Percentiles rank a stretch among this genome's conserved stretches.
phyloP scores from a whole-genome alignment of 1,139 yeast species.

The Protomyces lactucae-debilis region DNA sequence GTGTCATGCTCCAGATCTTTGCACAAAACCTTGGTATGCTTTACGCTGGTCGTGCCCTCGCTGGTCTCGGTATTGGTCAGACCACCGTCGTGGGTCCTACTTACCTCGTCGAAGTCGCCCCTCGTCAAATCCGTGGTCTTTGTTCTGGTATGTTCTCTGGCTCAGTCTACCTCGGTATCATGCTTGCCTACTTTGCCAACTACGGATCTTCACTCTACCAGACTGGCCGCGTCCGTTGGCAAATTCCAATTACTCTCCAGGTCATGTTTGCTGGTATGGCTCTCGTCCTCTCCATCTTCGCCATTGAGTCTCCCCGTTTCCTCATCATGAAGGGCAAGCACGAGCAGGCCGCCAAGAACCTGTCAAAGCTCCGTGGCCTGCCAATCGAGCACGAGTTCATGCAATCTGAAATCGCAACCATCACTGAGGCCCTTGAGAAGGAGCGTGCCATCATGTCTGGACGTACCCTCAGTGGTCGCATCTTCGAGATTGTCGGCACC shows the following conservation, averaged over 20 bases:
- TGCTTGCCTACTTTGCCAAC: conserved; percentile 49
- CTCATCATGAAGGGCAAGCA: conserved; percentile 41
- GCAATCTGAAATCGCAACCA: conserved; percentile 35
- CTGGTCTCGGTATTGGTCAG: conserved; percentile 55
- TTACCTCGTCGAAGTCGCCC: conserved; percentile 53
- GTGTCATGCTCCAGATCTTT: conserved; percentile 51
- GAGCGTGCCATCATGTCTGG: conserved; percentile 30
- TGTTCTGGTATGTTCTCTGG: conserved; percentile 52
- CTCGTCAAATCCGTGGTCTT: conserved; percentile 51
- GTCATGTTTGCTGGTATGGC: conserved; percentile 32
- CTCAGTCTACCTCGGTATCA: conserved; percentile 53
- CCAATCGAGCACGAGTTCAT: conserved; percentile 45
- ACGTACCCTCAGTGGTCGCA: conserved; percentile 27
- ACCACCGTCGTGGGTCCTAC: conserved; percentile 58
- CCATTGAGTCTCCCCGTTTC: conserved; percentile 49
- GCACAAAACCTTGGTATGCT: conserved; percentile 46
- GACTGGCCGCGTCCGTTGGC: conserved; percentile 43
- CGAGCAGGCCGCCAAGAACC: conserved; percentile 42
- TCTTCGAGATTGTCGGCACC: conserved; percentile 28
- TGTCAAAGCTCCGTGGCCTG: conserved; percentile 49
- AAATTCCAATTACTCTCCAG: conserved; percentile 42
- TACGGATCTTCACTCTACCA: conserved; percentile 44
- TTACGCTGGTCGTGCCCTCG: conserved; percentile 49
- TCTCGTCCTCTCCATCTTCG: conserved; percentile 13
- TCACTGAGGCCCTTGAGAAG: conserved; percentile 10